Evolutionary conservation across 441 rosid genomes (phyloP).

Genomic region (Corymbia citriodora): DNA sequence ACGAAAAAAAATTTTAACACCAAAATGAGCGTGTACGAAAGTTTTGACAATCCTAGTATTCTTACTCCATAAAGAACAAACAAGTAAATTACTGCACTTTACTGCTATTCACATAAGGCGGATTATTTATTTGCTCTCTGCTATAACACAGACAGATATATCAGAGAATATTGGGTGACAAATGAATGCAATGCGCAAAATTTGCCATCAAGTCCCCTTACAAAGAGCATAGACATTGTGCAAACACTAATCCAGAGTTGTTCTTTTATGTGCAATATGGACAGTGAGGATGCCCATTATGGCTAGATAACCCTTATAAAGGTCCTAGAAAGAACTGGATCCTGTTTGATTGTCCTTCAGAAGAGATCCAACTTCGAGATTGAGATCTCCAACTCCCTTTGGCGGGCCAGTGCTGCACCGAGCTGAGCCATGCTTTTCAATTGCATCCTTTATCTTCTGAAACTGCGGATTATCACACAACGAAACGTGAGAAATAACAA

Average conservation of each 20-base stretch:
- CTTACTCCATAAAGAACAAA: neutral
- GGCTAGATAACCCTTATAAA: neutral
- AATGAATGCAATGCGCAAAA: neutral
- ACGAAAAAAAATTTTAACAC: no score
- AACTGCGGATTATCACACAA: slow-evolving; percentile 43
- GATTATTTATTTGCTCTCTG: neutral
- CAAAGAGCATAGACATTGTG: neutral
- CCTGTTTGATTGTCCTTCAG: slow-evolving; percentile 38
- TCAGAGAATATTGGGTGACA: neutral
- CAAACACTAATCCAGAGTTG: neutral
- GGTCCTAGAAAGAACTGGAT: neutral
- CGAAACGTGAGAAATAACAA: neutral
- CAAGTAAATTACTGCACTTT: neutral
- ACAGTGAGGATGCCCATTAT: neutral
- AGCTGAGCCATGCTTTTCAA: slow-evolving; percentile 49
- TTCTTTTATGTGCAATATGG: neutral
- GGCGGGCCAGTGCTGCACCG: slow-evolving; percentile 52
- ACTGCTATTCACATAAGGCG: neutral
- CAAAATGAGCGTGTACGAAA: no score
- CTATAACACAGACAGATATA: neutral
- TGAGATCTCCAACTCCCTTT: slow-evolving; percentile 50
- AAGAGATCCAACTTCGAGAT: slow-evolving; percentile 38
- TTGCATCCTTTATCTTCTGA: slow-evolving; percentile 87
- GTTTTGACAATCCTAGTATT: no score
- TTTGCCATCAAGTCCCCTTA: neutral